Evolutionary conservation across 345 rosid species (phyloP), one percentile per base, ranked within the genome.

Genomic region (Sonneratia caseolaris): DNA sequence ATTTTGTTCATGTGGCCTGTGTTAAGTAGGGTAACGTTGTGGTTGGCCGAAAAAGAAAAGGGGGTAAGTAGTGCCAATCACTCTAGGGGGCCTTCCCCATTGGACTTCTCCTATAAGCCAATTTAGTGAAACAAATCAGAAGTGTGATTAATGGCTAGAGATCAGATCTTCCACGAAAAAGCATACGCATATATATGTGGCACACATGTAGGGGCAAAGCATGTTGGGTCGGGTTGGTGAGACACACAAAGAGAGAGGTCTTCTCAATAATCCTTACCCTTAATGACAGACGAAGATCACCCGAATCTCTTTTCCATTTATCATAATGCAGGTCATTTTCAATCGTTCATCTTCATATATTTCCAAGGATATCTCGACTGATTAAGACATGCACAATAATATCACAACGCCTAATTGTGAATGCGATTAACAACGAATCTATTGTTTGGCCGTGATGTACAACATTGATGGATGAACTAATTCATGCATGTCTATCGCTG

Each of bases 31-130:
- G 51, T 47, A 1, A 47, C 5, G 51, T 47, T 47, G 51, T 13
- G 51, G 51, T 47, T 47, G 51, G 51, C 51, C 51, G 32, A 27
- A 47, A 9, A 47, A 47, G 45, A 42, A 4, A 47, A 13, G 15
- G 51, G 13, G 38, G 66, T 62, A 35, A 22, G 64, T 32, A n/a
- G 66, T 61, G 36, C 66, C 66, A 11, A 62, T 62, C 66, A 62
- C 57, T 16, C 57, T 16, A 9, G 15, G 7, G 4, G 57, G 57
- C 7, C 3, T 53, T 53, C 64, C 11, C 0, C 19, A 19, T 53
- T 53, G 59, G 64, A 57, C 64, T n/a, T 57, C 66, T 35, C 37
- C 66, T 32, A n/a, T 12, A 35, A 62, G 66, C 38, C 19, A 62
- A 62, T 27, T 62, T 27, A 1, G 38, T n/a, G 16, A 62, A 5